Percentiles rank a stretch among this genome's conserved stretches.
These are phyloP conservation scores for Penicillium manginii DNA, from an alignment of 495 filamentous ascomycete genomes.

Conservation along the genomic window DNA sequence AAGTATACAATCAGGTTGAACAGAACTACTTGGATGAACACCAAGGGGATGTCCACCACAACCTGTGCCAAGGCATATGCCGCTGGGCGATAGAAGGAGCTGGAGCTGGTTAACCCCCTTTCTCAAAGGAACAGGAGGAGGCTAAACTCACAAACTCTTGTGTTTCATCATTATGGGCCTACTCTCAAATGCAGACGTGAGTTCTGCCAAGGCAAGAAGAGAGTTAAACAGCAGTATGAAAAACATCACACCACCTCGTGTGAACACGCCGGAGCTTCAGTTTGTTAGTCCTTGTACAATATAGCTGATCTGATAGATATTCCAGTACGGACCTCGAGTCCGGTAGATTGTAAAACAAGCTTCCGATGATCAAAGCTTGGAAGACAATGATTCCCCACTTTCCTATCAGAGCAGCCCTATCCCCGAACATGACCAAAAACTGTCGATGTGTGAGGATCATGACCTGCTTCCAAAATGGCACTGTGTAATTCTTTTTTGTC, in stretches of 20 bases:
- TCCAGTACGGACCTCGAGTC: slow-evolving; percentile 45
- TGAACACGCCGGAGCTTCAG: slow-evolving; percentile 49
- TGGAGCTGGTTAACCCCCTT: slow-evolving; percentile 2
- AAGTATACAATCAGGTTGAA: slow-evolving; percentile 83
- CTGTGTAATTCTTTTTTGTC: slow-evolving; percentile 63
- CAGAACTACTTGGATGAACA: slow-evolving; percentile 68
- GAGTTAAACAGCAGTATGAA: slow-evolving; percentile 82
- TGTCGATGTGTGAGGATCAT: slow-evolving; percentile 68
- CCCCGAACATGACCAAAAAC: slow-evolving; percentile 67
- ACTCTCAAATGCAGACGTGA: slow-evolving; percentile 70
- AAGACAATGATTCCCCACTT: slow-evolving; percentile 67
- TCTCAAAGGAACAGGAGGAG: neutral
- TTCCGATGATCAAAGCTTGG: slow-evolving; percentile 76
- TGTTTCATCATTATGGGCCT: slow-evolving; percentile 82
- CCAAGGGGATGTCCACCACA: slow-evolving; percentile 73
- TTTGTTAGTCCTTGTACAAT: neutral
- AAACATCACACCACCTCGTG: slow-evolving; percentile 63
- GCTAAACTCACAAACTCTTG: slow-evolving; percentile 61
- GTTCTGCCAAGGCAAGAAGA: slow-evolving; percentile 75
- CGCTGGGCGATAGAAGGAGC: slow-evolving; percentile 79
- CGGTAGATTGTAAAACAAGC: slow-evolving; percentile 73
- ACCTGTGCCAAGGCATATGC: slow-evolving; percentile 80
- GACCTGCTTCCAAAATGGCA: slow-evolving; percentile 70
- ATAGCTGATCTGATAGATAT: neutral
- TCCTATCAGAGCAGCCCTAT: slow-evolving; percentile 52